Evolutionary conservation across 179 eudicot species (phyloP), one percentile per base, ranked within the genome.

Genomic region (Pouteria campechiana): DNA sequence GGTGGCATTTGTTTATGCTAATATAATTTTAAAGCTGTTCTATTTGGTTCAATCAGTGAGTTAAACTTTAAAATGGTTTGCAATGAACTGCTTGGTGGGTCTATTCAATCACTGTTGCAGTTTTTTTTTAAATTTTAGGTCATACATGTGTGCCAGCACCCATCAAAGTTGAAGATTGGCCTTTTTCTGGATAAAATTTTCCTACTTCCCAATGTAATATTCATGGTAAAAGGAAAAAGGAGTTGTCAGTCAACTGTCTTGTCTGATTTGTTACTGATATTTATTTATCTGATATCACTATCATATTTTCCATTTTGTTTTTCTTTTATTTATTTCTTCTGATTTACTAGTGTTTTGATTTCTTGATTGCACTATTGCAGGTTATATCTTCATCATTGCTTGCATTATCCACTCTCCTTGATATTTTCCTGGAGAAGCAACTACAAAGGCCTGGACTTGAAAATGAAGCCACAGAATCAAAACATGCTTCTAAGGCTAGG

Each of bases 391-490:
- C 98, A 30, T 82, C 98, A 45, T 67, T 90, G 53, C 71, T 86
- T 35, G 94, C 98, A 42, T 76, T 90, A 55, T 92, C 96, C n/a
- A 74, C 98, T 10, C 75, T 90, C 42, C 64, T 79, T 42, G 98
- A 87, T 73, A 55, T 77, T 17, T 46, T 81, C 38, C 27, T 67
- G 46, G 60, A 66, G 37, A 41, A 48, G 22, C 62, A 67, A 46
- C 60, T 68, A 45, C 93, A 66, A 44, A 76, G 60, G 42, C 47
- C 66, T 52, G 64, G 48, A 51, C 17, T 15, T 41, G 83, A 74
- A 37, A 64, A 42, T 41, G 25, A 53, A 38, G 54, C 48, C 31
- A 61, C 38, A 59, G 72, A 65, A 52, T 40, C 65, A 28, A 79
- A 67, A 60, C 69, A 68, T 58, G 69, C 59, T 39, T 51, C 55